phyloP scores from a whole-genome alignment of 2,329 filamentous ascomycete species.

The Seiridium cupressi region DNA sequence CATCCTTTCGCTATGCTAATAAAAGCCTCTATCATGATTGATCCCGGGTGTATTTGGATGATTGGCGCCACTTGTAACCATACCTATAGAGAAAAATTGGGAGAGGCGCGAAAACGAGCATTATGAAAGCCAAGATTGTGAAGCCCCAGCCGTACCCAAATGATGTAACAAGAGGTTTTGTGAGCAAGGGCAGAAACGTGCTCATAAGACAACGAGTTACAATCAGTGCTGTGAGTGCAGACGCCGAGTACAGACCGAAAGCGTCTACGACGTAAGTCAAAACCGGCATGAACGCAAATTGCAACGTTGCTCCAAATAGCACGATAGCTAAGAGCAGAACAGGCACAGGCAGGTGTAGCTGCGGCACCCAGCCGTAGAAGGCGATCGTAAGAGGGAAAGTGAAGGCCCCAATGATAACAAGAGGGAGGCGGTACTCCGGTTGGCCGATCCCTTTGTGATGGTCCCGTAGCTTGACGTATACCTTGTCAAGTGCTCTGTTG shows the following conservation, averaged over 20 bases:
- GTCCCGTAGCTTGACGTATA: constrained; percentile 48
- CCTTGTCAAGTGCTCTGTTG: constrained; percentile 49
- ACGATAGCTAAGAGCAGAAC: constrained; percentile 41
- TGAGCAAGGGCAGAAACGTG: constrained; percentile 54
- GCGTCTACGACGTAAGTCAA: constrained; percentile 58
- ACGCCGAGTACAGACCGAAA: constrained; percentile 53
- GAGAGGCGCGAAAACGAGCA: constrained; percentile 45
- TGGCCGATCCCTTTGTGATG: constrained; percentile 36
- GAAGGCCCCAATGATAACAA: constrained; percentile 45
- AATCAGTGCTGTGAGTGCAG: constrained; percentile 55
- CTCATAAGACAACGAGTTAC: constrained; percentile 54
- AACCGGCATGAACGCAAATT: constrained; percentile 47
- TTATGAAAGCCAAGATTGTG: constrained; percentile 39
- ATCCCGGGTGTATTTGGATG: constrained; percentile 46
- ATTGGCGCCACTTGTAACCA: constrained; percentile 50
- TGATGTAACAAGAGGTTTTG: constrained; percentile 42
- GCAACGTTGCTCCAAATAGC: constrained; percentile 43
- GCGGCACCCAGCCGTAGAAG: constrained; percentile 50
- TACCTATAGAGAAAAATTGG: constrained; percentile 49
- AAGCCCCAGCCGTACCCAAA: constrained; percentile 54
- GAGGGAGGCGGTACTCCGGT: constrained; percentile 55
- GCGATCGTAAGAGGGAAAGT: constrained; percentile 42
- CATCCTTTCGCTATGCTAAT: too few species aligned
- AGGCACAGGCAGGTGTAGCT: constrained; percentile 38
- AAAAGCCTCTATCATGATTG: constrained; percentile 12